These are phyloP conservation scores for Colletotrichum simmondsii DNA, from an alignment of 2,329 filamentous ascomycete genomes.

Conservation along the genomic window DNA sequence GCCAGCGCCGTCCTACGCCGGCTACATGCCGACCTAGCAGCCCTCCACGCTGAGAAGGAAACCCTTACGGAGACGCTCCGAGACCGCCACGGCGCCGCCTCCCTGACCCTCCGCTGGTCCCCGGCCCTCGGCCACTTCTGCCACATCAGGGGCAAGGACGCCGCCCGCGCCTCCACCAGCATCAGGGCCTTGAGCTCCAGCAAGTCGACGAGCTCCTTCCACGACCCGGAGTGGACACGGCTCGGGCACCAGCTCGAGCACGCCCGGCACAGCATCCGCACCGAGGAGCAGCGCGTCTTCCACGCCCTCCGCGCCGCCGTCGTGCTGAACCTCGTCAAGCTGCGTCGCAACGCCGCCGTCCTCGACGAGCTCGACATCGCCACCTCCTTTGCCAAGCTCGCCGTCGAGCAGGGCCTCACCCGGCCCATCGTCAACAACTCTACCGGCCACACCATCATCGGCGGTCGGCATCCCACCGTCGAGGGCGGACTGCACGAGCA, in stretches of 20 bases:
- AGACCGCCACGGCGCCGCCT: slow-evolving; percentile 68
- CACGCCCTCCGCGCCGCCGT: slow-evolving; percentile 78
- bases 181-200: slow-evolving; percentile 77
- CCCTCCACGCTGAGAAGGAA: slow-evolving; percentile 69
- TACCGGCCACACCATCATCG: slow-evolving; percentile 79
- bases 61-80: slow-evolving; percentile 71
- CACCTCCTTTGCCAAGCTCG: slow-evolving; percentile 85
- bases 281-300: slow-evolving; percentile 87
- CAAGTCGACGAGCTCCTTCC: slow-evolving; percentile 86
- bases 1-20: slow-evolving; percentile 74
- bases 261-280: slow-evolving; percentile 79
- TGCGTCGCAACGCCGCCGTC: slow-evolving; percentile 89
- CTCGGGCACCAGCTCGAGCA: slow-evolving; percentile 86
- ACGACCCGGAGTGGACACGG: slow-evolving; percentile 84
- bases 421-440: slow-evolving; percentile 77
- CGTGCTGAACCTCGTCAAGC: slow-evolving; percentile 82
- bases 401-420: slow-evolving; percentile 77
- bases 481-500: slow-evolving; percentile 83
- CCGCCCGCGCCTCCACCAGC: slow-evolving; percentile 50
- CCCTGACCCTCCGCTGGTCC: slow-evolving; percentile 85
- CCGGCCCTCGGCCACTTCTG: slow-evolving; percentile 90
- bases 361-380: slow-evolving; percentile 94
- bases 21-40: slow-evolving; percentile 76
- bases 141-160: slow-evolving; percentile 87
- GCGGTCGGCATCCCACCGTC: slow-evolving; percentile 92